Conservation (phyloP, 352 stramenopile species). For the Globisporangium acanthophoron region DNA sequence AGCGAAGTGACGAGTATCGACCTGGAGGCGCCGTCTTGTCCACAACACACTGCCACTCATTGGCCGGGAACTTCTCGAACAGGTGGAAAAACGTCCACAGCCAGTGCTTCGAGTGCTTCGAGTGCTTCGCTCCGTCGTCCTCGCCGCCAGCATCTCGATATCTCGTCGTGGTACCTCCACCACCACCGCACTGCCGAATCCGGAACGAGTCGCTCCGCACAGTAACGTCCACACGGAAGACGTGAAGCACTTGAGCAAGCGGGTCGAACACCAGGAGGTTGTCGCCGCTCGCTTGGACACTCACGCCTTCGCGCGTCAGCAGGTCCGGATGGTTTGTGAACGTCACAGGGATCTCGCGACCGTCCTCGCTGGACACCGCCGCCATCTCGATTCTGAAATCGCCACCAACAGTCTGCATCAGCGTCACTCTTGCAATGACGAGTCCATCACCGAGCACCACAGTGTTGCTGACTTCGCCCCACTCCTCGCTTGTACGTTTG, state of each 20-base stretch:
- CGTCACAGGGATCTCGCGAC: slow-evolving; percentile 23
- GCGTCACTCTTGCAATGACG: slow-evolving; percentile 15
- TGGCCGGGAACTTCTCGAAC: slow-evolving; percentile 53
- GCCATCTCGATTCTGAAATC: slow-evolving; percentile 13
- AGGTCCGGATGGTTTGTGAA: slow-evolving; percentile 1
- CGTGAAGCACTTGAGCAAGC: slow-evolving; percentile 7
- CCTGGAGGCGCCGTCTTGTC: neutral
- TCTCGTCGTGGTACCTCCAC: too few species aligned
- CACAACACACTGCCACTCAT: slow-evolving; percentile 5
- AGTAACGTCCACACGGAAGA: slow-evolving; percentile 20
- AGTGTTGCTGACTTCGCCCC: slow-evolving; percentile 4
- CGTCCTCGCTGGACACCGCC: slow-evolving; percentile 25
- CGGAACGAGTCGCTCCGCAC: slow-evolving; percentile 46
- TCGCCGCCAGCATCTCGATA: neutral
- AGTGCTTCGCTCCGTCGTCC: neutral
- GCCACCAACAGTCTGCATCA: neutral
- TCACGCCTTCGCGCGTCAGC: slow-evolving; percentile 7
- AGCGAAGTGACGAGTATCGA: slow-evolving; percentile 12
- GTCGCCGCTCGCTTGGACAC: slow-evolving; percentile 21
- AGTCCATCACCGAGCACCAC: slow-evolving; percentile 22
- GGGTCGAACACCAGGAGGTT: slow-evolving; percentile 25
- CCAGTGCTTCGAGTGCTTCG: slow-evolving; percentile 16
- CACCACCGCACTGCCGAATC: slow-evolving; percentile 22
- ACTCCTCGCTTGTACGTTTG: neutral
- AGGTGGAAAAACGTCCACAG: slow-evolving; percentile 36